Conservation (phyloP, 495 filamentous ascomycete species). For the Penicillium mononematosum region DNA sequence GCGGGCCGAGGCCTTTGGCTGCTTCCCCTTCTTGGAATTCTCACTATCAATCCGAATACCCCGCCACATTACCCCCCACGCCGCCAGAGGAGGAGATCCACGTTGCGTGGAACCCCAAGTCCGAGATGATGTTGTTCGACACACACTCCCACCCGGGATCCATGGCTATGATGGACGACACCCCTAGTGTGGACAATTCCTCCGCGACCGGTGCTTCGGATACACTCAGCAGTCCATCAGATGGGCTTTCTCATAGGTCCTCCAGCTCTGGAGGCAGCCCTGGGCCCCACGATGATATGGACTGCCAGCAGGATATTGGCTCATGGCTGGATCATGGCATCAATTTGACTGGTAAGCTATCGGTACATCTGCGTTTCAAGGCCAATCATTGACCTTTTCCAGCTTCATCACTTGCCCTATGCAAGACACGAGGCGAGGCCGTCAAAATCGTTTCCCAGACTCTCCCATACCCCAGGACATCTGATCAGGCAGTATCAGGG, state of each 20-base stretch:
- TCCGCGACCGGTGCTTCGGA: constrained; percentile 30
- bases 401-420: constrained; percentile 40
- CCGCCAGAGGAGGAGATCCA: constrained; percentile 47
- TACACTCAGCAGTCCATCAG: constrained; percentile 36
- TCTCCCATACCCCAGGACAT: constrained; percentile 57
- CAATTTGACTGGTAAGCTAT: constrained; percentile 42
- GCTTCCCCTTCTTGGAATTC: constrained; percentile 34
- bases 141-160: constrained; percentile 31
- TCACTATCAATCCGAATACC: constrained; percentile 35
- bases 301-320: constrained; percentile 36
- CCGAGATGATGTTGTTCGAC: constrained; percentile 39
- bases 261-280: constrained; percentile 42
- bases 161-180: constrained; percentile 39
- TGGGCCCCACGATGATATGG: constrained; percentile 40
- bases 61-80: constrained; percentile 39
- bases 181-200: constrained; percentile 35
- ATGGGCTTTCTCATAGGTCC: constrained; percentile 36
- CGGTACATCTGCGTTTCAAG: not conserved
- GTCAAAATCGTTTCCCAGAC: constrained; percentile 62
- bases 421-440: constrained; percentile 41
- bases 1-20: constrained; percentile 39
- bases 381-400: constrained; percentile 15
- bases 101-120: constrained; percentile 40
- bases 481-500: constrained; percentile 40
- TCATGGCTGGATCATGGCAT: constrained; percentile 48